These are phyloP conservation scores for Rhodocollybia butyracea DNA, from an alignment of 768 basidiomycete species.

Conservation along the genomic window DNA sequence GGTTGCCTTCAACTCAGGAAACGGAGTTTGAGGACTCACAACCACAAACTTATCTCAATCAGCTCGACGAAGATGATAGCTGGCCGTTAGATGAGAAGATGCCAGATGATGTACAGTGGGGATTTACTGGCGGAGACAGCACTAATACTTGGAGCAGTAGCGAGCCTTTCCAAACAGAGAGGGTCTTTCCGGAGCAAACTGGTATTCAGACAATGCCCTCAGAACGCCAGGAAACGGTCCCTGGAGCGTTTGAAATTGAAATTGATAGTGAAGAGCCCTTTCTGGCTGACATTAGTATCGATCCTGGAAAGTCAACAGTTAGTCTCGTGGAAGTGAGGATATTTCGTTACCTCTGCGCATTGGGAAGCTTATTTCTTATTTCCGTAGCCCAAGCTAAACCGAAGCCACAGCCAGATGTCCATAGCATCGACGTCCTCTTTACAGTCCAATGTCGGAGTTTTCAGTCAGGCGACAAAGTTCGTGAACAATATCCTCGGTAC, in stretches of 20 bases:
- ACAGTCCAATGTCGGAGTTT: constrained; percentile 57
- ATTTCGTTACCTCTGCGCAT: constrained; percentile 2
- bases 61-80: constrained; percentile 59
- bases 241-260: constrained; percentile 35
- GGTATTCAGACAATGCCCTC: constrained; percentile 3
- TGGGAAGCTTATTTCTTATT: constrained; percentile 6
- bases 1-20: constrained; percentile 62
- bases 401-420: constrained; percentile 56
- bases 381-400: constrained; percentile 22
- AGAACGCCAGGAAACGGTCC: constrained; percentile 14
- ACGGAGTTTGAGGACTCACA: constrained; percentile 47
- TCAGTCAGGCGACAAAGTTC: constrained; percentile 68
- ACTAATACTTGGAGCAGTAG: constrained; percentile 67
- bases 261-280: constrained; percentile 30
- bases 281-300: constrained; percentile 40
- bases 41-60: constrained; percentile 34
- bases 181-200: constrained; percentile 31
- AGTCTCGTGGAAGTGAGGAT: constrained; percentile 42
- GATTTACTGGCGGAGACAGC: constrained; percentile 66
- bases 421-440: constrained; percentile 46
- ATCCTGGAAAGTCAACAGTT: constrained; percentile 33
- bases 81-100: constrained; percentile 74
- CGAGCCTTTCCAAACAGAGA: constrained; percentile 56
- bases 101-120: constrained; percentile 55
- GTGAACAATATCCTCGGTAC: constrained; percentile 64